phyloP scores from a whole-genome alignment of 2,329 filamentous ascomycete genomes.

The Diaporthe sp. region DNA sequence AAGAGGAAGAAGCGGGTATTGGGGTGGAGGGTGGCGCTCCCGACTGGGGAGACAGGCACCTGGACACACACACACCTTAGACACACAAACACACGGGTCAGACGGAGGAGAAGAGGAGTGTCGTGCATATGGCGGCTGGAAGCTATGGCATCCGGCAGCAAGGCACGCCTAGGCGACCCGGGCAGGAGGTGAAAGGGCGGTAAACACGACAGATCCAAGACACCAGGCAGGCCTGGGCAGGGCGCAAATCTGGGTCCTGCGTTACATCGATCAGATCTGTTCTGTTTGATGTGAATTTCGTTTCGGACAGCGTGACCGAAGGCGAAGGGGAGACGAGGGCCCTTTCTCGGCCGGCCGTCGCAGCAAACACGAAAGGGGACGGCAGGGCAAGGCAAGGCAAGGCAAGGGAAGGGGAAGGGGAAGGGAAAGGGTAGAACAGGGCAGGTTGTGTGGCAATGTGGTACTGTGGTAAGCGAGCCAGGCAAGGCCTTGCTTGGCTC shows the following conservation, averaged over 20 bases:
- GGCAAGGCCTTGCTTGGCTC: slow-evolving; percentile 17
- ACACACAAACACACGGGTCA: neutral
- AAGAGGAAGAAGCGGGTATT: neutral
- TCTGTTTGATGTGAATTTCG: slow-evolving; percentile 39
- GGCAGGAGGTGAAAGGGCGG: slow-evolving; percentile 39
- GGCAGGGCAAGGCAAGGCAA: neutral
- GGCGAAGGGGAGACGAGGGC: slow-evolving; percentile 19
- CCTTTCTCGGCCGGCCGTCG: slow-evolving; percentile 30
- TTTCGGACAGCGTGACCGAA: slow-evolving; percentile 35
- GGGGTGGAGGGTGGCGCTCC: neutral
- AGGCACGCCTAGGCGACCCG: neutral
- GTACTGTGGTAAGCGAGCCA: slow-evolving; percentile 20
- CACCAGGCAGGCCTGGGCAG: slow-evolving; percentile 35
- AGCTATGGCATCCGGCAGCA: slow-evolving; percentile 37
- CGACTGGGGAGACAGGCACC: neutral
- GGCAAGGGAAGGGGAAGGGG: neutral
- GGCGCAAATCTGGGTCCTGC: slow-evolving; percentile 20
- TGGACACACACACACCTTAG: neutral
- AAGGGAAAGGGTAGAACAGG: slow-evolving; percentile 4
- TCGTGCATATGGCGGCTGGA: slow-evolving; percentile 36
- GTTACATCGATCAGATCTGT: slow-evolving; percentile 40
- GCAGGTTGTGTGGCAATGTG: slow-evolving; percentile 8
- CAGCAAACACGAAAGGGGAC: slow-evolving; percentile 1
- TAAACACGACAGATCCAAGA: slow-evolving; percentile 43
- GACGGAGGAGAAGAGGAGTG: neutral